A percentile compares a stretch with the other conserved stretches of the same genome.
phyloP scores from a whole-genome alignment of 257 asterid genomes.

The Cruciata laevipes region DNA sequence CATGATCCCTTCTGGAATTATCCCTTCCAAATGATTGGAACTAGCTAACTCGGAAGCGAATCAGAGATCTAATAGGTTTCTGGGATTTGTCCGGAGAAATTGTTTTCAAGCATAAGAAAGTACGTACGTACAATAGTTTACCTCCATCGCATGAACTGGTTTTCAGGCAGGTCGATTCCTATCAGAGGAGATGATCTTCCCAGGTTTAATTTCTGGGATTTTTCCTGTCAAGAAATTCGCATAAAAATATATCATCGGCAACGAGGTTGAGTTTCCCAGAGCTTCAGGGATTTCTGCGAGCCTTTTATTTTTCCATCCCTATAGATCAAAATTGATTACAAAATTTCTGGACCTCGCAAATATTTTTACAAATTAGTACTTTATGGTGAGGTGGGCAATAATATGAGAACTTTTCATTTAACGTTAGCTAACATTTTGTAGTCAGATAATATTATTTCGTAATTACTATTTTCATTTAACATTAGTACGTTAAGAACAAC shows the following conservation, averaged over 20 bases:
- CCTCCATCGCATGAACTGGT: constrained; percentile 66
- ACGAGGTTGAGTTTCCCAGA: constrained; percentile 52
- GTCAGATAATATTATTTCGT: too few species aligned
- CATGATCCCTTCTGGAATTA: constrained; percentile 53
- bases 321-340: too few species aligned
- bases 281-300: constrained; percentile 58
- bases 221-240: constrained; percentile 61
- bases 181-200: constrained; percentile 49
- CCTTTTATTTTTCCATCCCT: too few species aligned
- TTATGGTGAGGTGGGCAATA: too few species aligned
- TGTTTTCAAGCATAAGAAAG: constrained; percentile 49
- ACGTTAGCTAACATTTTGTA: too few species aligned
- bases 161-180: constrained; percentile 75
- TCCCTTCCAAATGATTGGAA: constrained; percentile 52
- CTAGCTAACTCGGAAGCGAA: constrained; percentile 78
- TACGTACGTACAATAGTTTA: constrained; percentile 51
- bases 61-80: constrained; percentile 46
- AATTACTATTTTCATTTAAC: too few species aligned
- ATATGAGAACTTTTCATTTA: too few species aligned
- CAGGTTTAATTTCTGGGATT: constrained; percentile 53
- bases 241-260: constrained; percentile 58
- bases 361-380: too few species aligned
- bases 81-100: constrained; percentile 62
- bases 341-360: too few species aligned
- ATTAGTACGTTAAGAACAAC: too few species aligned